These are phyloP conservation scores for Oemleria cerasiformis DNA, from an alignment of 306 rosid genomes.

Conservation along the genomic window DNA sequence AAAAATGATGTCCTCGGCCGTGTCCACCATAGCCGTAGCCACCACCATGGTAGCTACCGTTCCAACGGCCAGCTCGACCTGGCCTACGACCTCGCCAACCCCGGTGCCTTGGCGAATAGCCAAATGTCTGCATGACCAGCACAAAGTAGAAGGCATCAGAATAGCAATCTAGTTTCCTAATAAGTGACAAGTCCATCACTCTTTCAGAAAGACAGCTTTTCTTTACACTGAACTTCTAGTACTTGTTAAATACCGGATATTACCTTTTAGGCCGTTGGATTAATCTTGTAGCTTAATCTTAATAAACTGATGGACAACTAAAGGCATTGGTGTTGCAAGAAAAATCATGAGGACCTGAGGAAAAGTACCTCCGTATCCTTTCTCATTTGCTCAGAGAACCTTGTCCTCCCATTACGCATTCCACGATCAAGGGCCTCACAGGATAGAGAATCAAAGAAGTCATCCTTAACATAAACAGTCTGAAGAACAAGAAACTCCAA, in stretches of 20 bases:
- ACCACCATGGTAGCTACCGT: constrained; percentile 49
- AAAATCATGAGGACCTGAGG: too few relatives aligned
- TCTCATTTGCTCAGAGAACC: not conserved
- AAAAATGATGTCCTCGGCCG: constrained; percentile 45
- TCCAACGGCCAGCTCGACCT: constrained; percentile 39
- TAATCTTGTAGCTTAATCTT: too few relatives aligned
- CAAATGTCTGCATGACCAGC: not conserved
- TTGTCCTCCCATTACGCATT: not conserved
- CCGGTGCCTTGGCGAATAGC: not conserved
- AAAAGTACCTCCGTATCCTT: not conserved
- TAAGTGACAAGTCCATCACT: too few relatives aligned
- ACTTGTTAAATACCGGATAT: too few relatives aligned
- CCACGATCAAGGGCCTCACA: not conserved
- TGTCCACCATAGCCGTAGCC: constrained; percentile 44
- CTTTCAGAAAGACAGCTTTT: too few relatives aligned
- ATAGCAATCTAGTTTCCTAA: too few relatives aligned
- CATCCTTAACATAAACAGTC: not conserved
- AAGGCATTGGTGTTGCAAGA: not conserved
- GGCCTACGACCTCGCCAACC: not conserved
- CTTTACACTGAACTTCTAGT: too few relatives aligned
- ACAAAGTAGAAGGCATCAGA: not conserved
- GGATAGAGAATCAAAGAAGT: not conserved
- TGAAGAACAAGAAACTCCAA: not conserved
- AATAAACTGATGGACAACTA: not conserved
- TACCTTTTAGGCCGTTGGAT: too few relatives aligned